These are phyloP conservation scores for Chlorella sorokiniana DNA, from an alignment of 139 green algal species.

Conservation along the genomic window DNA sequence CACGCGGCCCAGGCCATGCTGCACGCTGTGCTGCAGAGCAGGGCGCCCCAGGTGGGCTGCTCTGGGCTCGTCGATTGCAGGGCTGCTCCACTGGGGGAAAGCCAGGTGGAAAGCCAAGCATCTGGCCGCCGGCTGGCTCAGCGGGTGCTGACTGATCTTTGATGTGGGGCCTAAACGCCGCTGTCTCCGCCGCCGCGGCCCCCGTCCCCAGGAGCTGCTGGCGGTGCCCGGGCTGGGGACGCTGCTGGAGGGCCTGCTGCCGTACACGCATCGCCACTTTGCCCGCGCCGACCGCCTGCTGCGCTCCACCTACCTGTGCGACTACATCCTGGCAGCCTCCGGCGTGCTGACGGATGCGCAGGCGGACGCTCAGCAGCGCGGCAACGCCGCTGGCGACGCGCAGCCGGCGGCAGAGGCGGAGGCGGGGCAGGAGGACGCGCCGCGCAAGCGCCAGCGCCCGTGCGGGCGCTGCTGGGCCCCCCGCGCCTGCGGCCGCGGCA, in stretches of 20 bases:
- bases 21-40: slow-evolving; percentile 64
- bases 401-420: neutral
- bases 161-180: neutral
- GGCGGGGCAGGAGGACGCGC: neutral
- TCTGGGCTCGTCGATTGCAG: neutral
- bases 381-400: neutral
- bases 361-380: neutral
- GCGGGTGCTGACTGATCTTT: neutral
- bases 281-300: slow-evolving; percentile 81
- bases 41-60: slow-evolving; percentile 47
- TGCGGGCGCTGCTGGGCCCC: slow-evolving; percentile 1
- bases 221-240: slow-evolving; percentile 60
- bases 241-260: slow-evolving; percentile 79
- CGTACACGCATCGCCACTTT: slow-evolving; percentile 89
- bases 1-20: slow-evolving; percentile 83
- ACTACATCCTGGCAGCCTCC: slow-evolving; percentile 85
- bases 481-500: neutral
- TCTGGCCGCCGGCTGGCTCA: neutral
- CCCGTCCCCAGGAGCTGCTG: slow-evolving; percentile 52
- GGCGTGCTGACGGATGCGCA: slow-evolving; percentile 64
- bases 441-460: neutral
- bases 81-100: neutral
- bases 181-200: neutral
- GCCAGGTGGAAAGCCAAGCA: neutral
- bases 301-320: slow-evolving; percentile 80